Evolutionary conservation across 768 basidiomycete species (phyloP), one percentile per base, ranked within the genome.

Genomic region (Leccinum rimulosum): DNA sequence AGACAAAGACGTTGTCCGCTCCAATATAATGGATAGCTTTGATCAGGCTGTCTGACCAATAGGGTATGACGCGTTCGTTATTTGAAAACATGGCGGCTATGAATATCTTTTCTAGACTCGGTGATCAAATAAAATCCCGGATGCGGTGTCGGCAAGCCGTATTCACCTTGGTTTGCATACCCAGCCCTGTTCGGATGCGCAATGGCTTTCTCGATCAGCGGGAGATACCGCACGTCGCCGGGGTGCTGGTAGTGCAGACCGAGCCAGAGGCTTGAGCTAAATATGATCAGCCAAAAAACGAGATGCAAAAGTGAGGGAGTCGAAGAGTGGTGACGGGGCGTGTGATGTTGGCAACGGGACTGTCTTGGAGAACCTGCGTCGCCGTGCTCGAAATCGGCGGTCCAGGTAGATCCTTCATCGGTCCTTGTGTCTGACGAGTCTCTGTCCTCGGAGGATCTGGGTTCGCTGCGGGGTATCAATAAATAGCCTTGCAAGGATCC

Each of bases 1-100:
- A 79, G n/a, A 76, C 72, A 54, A 73, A 80, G 40, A 77, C 75
- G 38, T 80, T 79, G 56, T 75, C 74, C 6, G 66, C 50, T n/a
- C 80, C 80, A 49, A 80, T 70, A 52, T 74, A 77, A 43, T 68
- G 59, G 10, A 79, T 76, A 4, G 67, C 63, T 58, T 71, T 68
- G 50, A 75, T 56, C 33, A 79, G 62, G 35, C 76, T 66, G 6
- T 65, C 55, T 3, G 70, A 70, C 78, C 78, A 80, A 53, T 76
- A 75, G 0, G 77, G 75, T 28, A 80, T 64, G 1, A 79, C 69
- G 0, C 51, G 54, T 54, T 73, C 66, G 43, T 78, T 77, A 54
- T 79, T 70, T 66, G 68, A 73, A 60, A 80, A 75, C 68, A 78
- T 74, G 3, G 76, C 77, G 0, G 55, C 62, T 12, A 68, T 56